Base-by-base conservation (phyloP, 2,329 filamentous ascomycete genomes). In the Chalaropsis thielavioides region DNA sequence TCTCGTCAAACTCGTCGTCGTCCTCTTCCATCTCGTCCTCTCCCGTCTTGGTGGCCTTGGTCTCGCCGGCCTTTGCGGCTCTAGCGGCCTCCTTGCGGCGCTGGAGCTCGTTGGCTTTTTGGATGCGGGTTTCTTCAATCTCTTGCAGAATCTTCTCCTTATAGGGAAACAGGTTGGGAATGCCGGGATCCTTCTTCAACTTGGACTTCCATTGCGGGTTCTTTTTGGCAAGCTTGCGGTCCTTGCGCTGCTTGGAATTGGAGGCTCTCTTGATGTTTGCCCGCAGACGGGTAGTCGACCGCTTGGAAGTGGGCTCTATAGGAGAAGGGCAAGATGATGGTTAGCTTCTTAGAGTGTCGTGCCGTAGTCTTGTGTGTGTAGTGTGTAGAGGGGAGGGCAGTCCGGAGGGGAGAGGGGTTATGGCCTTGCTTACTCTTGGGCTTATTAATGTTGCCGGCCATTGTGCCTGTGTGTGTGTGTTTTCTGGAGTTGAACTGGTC, bases 221-320 rank as follows among this genome's bases (percentile, higher is more conserved):
- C 84, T 95, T 91, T 80, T 96, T 97, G 65, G 88, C 90, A 65
- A 85, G 80, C 80, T 96, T 97, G 73, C 86, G 87, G 68, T 85
- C 79, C 77, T 99, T 99, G 74, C 86, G 85, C 77, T 96, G 90
- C 80, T 99, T 99, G 68, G 89, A 86, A 51, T 84, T 84, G 63
- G 92, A 90, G 24, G 89, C 87, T 78, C 99, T 99, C 74, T 96
- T 84, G 76, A 99, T 97, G 78, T 95, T 96, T 80, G 96, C 87
- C 69, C 92, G 86, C 72, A 99, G 82, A 67, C 94, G 90, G 72
- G 92, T 89, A 56, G 92, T 85, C 70, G 83, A 85, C 76, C 94
- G 88, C 84, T 99, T 99, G 65, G 92, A 97, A 78, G 87, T 91
- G 73, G 92, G 94, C 77, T 96, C 91, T 96, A 71, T 2, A 66